Conservation (phyloP, 73 alveolate genomes). For the Paramecium primaurelia region DNA sequence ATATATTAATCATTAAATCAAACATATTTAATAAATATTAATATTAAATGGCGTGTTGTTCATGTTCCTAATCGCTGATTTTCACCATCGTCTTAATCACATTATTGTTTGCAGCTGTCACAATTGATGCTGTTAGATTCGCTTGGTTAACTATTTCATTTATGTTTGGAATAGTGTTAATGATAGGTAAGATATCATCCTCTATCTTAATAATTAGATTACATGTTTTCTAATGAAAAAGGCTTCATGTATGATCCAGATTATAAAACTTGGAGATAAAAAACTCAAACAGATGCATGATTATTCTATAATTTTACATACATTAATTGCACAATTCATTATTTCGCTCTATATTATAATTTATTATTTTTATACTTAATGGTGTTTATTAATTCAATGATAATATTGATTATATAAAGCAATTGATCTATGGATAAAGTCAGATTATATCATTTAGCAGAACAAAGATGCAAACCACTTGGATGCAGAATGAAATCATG, state of each 20-base stretch:
- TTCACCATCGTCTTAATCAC: background rate
- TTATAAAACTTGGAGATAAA: slow-evolving; percentile 41
- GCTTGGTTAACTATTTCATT: slow-evolving; percentile 38
- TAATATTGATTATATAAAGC: background rate
- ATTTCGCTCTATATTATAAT: background rate
- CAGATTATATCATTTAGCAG: slow-evolving; percentile 22
- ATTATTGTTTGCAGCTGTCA: slow-evolving; percentile 7
- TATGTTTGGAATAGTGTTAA: background rate
- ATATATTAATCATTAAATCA: slow-evolving; percentile 3
- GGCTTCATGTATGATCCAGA: slow-evolving; percentile 46
- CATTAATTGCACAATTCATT: background rate
- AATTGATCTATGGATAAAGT: background rate
- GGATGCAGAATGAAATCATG: slow-evolving; percentile 43
- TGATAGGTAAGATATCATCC: slow-evolving; percentile 10
- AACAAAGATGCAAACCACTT: slow-evolving; percentile 5
- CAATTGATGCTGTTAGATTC: background rate
- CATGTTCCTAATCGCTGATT: background rate
- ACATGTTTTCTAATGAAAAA: slow-evolving; percentile 28
- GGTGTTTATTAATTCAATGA: background rate
- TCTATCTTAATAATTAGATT: background rate
- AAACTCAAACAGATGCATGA: slow-evolving; percentile 19
- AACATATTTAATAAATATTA: background rate
- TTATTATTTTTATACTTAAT: background rate
- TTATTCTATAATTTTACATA: background rate
- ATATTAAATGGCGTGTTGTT: background rate